These are phyloP conservation scores for Fusarium sp. DNA, from an alignment of 2,329 filamentous ascomycete species.

Conservation along the genomic window DNA sequence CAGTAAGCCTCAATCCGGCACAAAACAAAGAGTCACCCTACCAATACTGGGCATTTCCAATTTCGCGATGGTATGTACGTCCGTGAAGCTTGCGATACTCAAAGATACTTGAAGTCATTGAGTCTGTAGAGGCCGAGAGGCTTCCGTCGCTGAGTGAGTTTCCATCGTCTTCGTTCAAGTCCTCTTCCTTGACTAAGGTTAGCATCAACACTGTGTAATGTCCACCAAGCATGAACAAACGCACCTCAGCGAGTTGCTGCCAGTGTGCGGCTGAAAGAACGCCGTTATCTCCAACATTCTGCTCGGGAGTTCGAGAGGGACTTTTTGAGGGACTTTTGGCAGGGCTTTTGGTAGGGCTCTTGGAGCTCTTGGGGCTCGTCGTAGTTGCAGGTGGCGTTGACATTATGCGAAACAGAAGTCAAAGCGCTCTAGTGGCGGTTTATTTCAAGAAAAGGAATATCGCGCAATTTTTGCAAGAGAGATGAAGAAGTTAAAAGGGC, in stretches of 20 bases:
- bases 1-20: not conserved
- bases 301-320: not conserved
- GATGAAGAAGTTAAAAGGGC: too few species aligned
- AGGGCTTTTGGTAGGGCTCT: not conserved
- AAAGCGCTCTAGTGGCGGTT: too few species aligned
- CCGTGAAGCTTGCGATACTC: slow-evolving; percentile 15
- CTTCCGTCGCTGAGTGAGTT: slow-evolving; percentile 1
- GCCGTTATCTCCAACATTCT: not conserved
- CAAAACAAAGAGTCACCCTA: not conserved
- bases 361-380: slow-evolving; percentile 5
- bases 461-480: too few species aligned
- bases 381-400: slow-evolving; percentile 9
- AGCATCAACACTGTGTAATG: not conserved
- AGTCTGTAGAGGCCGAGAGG: not conserved
- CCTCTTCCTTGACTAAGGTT: not conserved
- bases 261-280: slow-evolving; percentile 4
- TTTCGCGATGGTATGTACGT: slow-evolving; percentile 11
- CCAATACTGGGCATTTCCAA: slow-evolving; percentile 12
- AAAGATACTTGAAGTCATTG: slow-evolving; percentile 7
- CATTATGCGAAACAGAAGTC: not conserved
- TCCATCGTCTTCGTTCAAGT: not conserved
- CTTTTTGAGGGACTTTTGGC: slow-evolving; percentile 5
- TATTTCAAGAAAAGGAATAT: too few species aligned
- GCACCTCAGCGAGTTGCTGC: slow-evolving; percentile 13
- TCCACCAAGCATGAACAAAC: not conserved